Evolutionary conservation across 495 filamentous ascomycete species (phyloP).

Genomic region (Aspergillus avenaceus): DNA sequence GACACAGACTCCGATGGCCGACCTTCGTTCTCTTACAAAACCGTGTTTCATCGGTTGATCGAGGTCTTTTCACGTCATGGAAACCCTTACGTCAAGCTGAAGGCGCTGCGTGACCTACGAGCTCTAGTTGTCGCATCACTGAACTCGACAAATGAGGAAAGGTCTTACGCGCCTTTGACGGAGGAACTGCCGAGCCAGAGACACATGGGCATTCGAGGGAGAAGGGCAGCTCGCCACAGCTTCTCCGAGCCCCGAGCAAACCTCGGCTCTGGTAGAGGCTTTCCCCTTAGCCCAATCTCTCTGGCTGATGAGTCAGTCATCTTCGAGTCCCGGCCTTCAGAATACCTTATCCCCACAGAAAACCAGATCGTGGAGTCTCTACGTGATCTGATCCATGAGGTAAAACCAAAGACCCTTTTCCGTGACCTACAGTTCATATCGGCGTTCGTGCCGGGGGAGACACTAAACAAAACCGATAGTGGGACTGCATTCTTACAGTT

Average conservation of each 20-base stretch:
- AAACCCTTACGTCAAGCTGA: conserved; percentile 82
- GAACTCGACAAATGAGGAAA: conserved; percentile 44
- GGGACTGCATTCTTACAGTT: conserved; percentile 96
- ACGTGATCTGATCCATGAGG: conserved; percentile 69
- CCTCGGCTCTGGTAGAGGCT: conserved; percentile 13
- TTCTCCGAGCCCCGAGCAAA: conserved; percentile 26
- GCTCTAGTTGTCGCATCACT: conserved; percentile 75
- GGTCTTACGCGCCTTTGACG: conserved; percentile 26
- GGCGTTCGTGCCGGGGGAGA: conserved; percentile 76
- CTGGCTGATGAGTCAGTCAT: conserved; percentile 32
- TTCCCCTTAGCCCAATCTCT: conserved; percentile 17
- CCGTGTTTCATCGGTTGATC: conserved; percentile 74
- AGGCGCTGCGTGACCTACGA: conserved; percentile 77
- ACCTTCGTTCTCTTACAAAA: conserved; percentile 60
- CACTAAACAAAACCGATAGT: conserved; percentile 78
- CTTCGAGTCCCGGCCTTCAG: conserved; percentile 34
- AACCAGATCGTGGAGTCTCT: conserved; percentile 71
- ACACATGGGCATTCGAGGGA: conserved; percentile 10
- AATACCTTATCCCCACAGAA: conserved; percentile 42
- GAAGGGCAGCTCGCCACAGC: conserved; percentile 28
- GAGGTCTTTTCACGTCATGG: conserved; percentile 86
- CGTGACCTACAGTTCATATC: conserved; percentile 95
- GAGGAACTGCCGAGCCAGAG: conserved; percentile 21
- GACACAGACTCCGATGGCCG: conserved; percentile 9
- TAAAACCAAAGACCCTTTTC: conserved; percentile 88